Evolutionary conservation across 2,329 filamentous ascomycete species (phyloP), one percentile per base, ranked within the genome.

Genomic region (Pyrenochaeta sp.): DNA sequence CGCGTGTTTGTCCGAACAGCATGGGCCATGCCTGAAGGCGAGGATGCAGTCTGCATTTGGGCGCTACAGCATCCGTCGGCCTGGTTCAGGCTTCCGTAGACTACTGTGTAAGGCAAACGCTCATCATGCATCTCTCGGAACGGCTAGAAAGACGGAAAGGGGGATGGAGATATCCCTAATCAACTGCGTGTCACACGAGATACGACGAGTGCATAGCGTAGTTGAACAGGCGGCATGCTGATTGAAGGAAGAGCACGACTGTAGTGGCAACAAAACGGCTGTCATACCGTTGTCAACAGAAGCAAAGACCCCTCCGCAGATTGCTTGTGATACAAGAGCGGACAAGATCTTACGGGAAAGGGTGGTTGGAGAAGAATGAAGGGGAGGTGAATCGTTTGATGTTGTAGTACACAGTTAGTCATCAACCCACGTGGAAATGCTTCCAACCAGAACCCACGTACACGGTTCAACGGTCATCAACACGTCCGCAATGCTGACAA

Each of bases 331-430:
- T 62, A 71, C 68, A 57, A 46, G 39, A 56, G 50, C 60, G 54
- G 59, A 59, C 62, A 56, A 56, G 37, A 59, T 60, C 53, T 59
- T 57, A 54, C 55, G 52, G 43, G 22, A 53, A 47, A 62, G 56
- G 54, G 64, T 71, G 62, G 65, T 68, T 69, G 65, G 62, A 50
- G 56, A 39, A 56, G 55, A 61, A 67, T 58, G 63, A 66, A 67
- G 62, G 64, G 54, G 56, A 43, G 54, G 42, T 58, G 51, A 60
- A 50, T 53, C 36, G 54, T 28, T 61, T 54, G 55, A 68, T 44
- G 62, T 56, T 61, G 64, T 67, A 56, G 22, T n/a, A 67, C 54
- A 37, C 46, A 54, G 47, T 62, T 62, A 59, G 50, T 53, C 50
- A 62, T 55, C 50, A 34, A 39, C 43, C 66, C 68, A 71, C 69